Evolutionary conservation across 495 filamentous ascomycete genomes (phyloP).

Genomic region (Aspergillus asperescens): DNA sequence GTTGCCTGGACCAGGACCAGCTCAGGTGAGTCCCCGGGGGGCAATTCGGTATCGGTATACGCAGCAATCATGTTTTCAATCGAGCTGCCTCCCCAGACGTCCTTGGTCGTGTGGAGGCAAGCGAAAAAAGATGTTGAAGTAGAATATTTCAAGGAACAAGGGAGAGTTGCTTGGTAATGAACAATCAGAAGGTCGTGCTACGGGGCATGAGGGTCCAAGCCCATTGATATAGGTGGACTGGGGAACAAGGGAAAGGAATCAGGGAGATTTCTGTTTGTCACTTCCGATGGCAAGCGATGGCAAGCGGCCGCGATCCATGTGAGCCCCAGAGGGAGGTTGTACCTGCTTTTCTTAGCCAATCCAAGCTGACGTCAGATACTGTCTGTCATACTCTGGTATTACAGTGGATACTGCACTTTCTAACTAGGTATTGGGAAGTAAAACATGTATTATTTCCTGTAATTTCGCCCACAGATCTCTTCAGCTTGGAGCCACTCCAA

Average conservation of each 20-base stretch:
- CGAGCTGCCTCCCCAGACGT: neutral
- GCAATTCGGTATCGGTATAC: constrained; percentile 35
- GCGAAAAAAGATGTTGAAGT: neutral
- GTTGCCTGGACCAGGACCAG: constrained; percentile 67
- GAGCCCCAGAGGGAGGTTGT: constrained; percentile 12
- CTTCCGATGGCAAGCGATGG: constrained; percentile 25
- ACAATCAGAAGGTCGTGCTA: neutral
- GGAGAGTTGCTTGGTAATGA: neutral
- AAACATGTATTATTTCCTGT: too few relatives aligned
- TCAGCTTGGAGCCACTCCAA: too few relatives aligned
- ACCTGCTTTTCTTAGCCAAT: constrained; percentile 18
- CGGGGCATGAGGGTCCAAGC: neutral
- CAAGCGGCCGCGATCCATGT: constrained; percentile 20
- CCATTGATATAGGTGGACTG: constrained; percentile 1
- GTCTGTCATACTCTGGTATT: neutral
- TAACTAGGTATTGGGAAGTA: too few relatives aligned
- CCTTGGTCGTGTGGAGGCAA: neutral
- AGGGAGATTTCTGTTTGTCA: constrained; percentile 22
- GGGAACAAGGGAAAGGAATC: neutral
- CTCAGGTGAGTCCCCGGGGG: constrained; percentile 51
- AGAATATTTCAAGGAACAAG: too few relatives aligned
- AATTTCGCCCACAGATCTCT: too few relatives aligned
- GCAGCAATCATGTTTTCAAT: constrained; percentile 32
- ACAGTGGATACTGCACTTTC: too few relatives aligned
- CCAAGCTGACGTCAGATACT: constrained; percentile 5